Percentiles rank a stretch among this genome's conserved stretches.
These are phyloP conservation scores for Barbarea vulgaris DNA, from an alignment of 345 rosid genomes.

Conservation along the genomic window DNA sequence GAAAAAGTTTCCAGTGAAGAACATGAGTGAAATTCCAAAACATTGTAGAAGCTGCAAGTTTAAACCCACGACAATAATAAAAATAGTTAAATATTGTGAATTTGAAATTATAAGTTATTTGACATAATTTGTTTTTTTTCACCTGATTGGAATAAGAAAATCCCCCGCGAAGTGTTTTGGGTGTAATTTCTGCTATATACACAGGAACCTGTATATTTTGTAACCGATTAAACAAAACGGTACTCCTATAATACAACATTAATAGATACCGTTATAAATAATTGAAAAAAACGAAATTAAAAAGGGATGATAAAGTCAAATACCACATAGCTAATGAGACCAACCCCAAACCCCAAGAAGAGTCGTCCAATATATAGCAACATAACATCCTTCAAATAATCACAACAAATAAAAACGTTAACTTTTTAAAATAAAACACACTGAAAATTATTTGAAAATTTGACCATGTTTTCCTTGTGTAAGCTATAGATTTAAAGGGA, in stretches of 20 bases:
- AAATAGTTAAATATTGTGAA: not conserved
- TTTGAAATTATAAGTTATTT: not conserved
- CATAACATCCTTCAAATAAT: conserved; percentile 25
- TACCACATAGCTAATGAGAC: conserved; percentile 47
- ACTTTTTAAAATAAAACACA: not conserved
- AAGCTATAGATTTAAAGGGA: not conserved
- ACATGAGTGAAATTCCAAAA: conserved; percentile 46
- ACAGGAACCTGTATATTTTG: conserved; percentile 42
- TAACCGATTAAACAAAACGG: not conserved
- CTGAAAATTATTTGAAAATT: no score
- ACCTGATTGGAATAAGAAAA: conserved; percentile 42
- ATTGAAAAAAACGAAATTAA: not conserved
- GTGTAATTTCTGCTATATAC: conserved; percentile 54
- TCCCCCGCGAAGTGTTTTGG: conserved; percentile 46
- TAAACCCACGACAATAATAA: not conserved
- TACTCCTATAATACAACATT: not conserved
- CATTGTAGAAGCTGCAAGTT: conserved; percentile 45
- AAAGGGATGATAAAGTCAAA: not conserved
- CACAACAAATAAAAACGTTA: not conserved
- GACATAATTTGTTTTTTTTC: not conserved
- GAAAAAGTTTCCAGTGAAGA: conserved; percentile 48
- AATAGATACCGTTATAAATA: not conserved
- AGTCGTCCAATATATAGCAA: conserved; percentile 36
- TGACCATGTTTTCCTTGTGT: not conserved
- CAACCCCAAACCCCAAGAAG: conserved; percentile 43